Evolutionary conservation across 108 stramenopile species (phyloP), one percentile per base, ranked within the genome.

Genomic region (Cylindrotheca fusiformis): DNA sequence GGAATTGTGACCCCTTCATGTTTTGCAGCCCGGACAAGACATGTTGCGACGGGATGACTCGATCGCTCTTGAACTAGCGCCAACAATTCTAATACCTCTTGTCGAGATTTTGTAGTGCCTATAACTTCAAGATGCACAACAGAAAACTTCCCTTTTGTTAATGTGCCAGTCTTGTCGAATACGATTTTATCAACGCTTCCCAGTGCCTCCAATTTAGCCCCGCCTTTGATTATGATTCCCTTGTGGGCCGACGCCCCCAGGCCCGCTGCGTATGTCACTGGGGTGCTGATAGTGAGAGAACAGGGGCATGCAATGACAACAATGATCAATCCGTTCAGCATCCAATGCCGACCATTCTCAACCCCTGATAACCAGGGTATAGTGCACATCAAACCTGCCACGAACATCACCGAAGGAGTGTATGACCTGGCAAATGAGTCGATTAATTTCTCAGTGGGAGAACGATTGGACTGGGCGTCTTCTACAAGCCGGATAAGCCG

Each of bases 221-320:
- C 92, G 26, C 94, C 93, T 65, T 92, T 91, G 32, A 97, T 73
- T 14, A 97, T 69, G 19, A 97, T 84, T 48, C 96, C 94, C 22
- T 75, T 67, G 63, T 91, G 85, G 3, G 96, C 93, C 19, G 88
- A 77, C 14, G 88, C 86, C 23, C 93, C 94, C 3, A 97, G 62
- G 21, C 91, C 94, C 28, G 94, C 88, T 20, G 88, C 92, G 57
- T 92, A 92, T 20, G 93, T 79, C 20, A 97, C 90, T 27, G 96
- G 96, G 20, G 96, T 92, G 50, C 81, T 78, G 31, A 95, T 94
- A 4, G 90, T 94, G 33, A 97, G 73, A n/a, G 96, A 92, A 76
- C 96, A 97, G 1, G 96, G 96, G 63, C 96, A 97, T 2, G 94
- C 93, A 60, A 97, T 82, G 8, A 97, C 93, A 53, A 95, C 72